Conservation (phyloP, 768 basidiomycete species). For the Roridomyces roridus region DNA sequence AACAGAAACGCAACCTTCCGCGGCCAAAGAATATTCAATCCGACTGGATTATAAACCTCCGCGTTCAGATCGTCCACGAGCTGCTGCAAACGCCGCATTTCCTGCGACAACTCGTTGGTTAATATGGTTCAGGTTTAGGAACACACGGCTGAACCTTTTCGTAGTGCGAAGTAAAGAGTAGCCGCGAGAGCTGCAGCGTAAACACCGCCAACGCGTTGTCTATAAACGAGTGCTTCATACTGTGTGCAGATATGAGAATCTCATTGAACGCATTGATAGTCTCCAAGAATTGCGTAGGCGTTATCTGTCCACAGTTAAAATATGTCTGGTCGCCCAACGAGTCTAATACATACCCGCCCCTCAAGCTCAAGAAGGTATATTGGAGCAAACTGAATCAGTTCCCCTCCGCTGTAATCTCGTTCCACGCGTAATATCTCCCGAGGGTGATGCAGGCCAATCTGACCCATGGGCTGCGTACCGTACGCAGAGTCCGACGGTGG, state of each 20-base stretch:
- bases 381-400: slow-evolving; percentile 88
- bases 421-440: slow-evolving; percentile 92
- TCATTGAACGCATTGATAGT: slow-evolving; percentile 93
- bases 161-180: slow-evolving; percentile 79
- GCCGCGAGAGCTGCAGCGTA: slow-evolving; percentile 78
- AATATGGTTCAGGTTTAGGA: slow-evolving; percentile 2
- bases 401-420: slow-evolving; percentile 90
- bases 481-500: slow-evolving; percentile 80
- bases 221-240: slow-evolving; percentile 68
- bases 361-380: slow-evolving; percentile 93
- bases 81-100: slow-evolving; percentile 71
- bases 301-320: slow-evolving; percentile 61
- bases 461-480: slow-evolving; percentile 81
- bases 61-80: slow-evolving; percentile 74
- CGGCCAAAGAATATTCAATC: slow-evolving; percentile 89
- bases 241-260: slow-evolving; percentile 85
- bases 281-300: slow-evolving; percentile 88
- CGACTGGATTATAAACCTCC: slow-evolving; percentile 81
- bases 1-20: slow-evolving; percentile 86
- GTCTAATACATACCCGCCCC: slow-evolving; percentile 71
- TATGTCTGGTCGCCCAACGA: not conserved
- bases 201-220: slow-evolving; percentile 84
- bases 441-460: slow-evolving; percentile 88
- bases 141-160: slow-evolving; percentile 69
- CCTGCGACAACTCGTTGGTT: slow-evolving; percentile 55